phyloP scores from a whole-genome alignment of 768 basidiomycete species.

The Termitomyces sp. region DNA sequence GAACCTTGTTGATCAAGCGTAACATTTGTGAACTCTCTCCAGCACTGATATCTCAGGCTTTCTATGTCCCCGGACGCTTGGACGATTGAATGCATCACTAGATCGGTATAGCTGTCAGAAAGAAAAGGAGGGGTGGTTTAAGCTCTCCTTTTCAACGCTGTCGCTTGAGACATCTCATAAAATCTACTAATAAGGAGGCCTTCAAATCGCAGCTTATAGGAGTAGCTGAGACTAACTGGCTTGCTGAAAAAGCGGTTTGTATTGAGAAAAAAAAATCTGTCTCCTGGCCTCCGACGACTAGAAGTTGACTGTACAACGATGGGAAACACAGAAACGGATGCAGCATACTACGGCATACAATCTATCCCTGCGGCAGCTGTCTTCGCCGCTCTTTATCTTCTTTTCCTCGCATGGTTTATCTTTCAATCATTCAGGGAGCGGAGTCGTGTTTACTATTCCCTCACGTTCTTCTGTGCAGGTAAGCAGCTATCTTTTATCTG shows the following conservation, averaged over 20 bases:
- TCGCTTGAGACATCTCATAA: background rate
- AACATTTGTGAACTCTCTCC: too few relatives aligned
- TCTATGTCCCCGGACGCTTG: too few relatives aligned
- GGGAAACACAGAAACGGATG: background rate
- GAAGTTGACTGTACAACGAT: background rate
- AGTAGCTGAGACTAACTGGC: background rate
- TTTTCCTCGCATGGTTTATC: constrained; percentile 19
- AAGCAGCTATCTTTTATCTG: background rate
- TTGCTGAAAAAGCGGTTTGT: background rate
- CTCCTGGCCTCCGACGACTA: background rate
- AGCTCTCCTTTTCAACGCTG: background rate
- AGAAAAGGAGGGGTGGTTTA: too few relatives aligned
- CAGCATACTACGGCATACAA: constrained; percentile 12
- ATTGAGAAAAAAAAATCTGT: background rate
- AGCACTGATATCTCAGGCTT: too few relatives aligned
- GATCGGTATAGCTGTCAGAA: too few relatives aligned
- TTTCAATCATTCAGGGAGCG: constrained; percentile 15
- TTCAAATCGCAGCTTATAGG: background rate
- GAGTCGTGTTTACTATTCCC: constrained; percentile 21
- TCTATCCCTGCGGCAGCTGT: constrained; percentile 21
- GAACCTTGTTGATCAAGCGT: too few relatives aligned
- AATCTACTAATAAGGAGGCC: background rate
- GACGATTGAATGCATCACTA: too few relatives aligned
- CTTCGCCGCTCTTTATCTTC: constrained; percentile 24
- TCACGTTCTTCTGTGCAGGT: constrained; percentile 27